These are phyloP conservation scores for Stereum hirsutum DNA, from an alignment of 1,284 basidiomycete species.

Conservation along the genomic window DNA sequence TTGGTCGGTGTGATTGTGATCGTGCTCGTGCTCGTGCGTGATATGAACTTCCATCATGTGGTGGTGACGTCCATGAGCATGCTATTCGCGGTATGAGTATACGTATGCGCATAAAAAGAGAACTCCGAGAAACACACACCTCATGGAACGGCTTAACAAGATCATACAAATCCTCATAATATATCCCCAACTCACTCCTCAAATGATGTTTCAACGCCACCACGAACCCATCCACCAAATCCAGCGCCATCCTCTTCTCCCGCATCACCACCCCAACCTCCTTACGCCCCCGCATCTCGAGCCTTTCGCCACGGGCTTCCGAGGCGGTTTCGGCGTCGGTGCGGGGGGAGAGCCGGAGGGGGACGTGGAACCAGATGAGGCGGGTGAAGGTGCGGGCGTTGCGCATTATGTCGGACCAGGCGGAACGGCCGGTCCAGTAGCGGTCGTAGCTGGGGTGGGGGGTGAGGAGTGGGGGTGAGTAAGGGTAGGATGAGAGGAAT, in stretches of 20 bases:
- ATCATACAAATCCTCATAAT: conserved; percentile 50
- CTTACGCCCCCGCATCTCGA: conserved; percentile 9
- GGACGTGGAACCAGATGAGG: conserved; percentile 57
- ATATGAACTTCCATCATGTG: background rate
- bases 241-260: conserved; percentile 52
- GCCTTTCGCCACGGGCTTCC: too few species aligned
- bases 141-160: conserved; percentile 32
- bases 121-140: conserved; percentile 15
- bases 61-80: conserved; percentile 7
- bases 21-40: conserved; percentile 1
- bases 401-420: conserved; percentile 50
- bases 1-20: too few species aligned
- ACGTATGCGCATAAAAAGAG: too few species aligned
- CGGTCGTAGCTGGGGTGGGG: conserved; percentile 51
- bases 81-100: conserved; percentile 4
- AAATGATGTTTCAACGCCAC: conserved; percentile 60
- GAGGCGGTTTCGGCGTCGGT: conserved; percentile 25
- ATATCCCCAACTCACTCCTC: conserved; percentile 43
- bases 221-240: conserved; percentile 49
- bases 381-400: conserved; percentile 39
- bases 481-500: too few species aligned
- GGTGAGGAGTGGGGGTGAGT: too few species aligned
- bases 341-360: conserved; percentile 32
- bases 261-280: conserved; percentile 43
- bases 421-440: conserved; percentile 54